Conservation (phyloP, 352 stramenopile species). For the Aphanomyces cochlioides region DNA sequence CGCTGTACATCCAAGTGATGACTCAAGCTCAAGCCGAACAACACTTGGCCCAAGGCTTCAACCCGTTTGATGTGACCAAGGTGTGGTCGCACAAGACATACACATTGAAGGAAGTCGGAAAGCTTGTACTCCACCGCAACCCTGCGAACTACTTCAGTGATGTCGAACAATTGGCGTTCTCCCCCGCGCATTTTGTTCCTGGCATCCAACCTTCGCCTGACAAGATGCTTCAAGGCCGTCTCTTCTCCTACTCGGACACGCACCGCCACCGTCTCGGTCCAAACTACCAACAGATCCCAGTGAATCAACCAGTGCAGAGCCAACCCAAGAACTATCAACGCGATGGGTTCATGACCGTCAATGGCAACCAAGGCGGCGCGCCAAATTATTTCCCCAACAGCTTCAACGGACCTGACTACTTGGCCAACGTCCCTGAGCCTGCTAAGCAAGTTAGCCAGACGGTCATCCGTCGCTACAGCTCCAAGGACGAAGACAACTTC, state of each 20-base stretch:
- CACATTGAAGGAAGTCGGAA: conserved; percentile 81
- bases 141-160: conserved; percentile 92
- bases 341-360: conserved; percentile 74
- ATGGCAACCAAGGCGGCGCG: conserved; percentile 60
- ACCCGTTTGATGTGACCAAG: conserved; percentile 93
- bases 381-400: conserved; percentile 90
- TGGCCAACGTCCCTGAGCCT: conserved; percentile 33
- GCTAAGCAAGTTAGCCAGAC: conserved; percentile 42
- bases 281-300: conserved; percentile 88
- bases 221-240: conserved; percentile 86
- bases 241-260: conserved; percentile 88
- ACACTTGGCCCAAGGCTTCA: conserved; percentile 42
- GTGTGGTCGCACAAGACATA: conserved; percentile 85
- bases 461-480: conserved; percentile 53
- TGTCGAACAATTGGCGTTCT: conserved; percentile 90
- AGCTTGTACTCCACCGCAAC: conserved; percentile 89
- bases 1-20: conserved; percentile 91
- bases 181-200: conserved; percentile 86
- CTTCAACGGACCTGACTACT: conserved; percentile 44
- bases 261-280: conserved; percentile 80
- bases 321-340: conserved; percentile 74
- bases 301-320: conserved; percentile 76
- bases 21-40: conserved; percentile 59
- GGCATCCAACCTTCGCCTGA: conserved; percentile 89
- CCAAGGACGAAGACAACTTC: conserved; percentile 87